Percentiles rank a stretch among this genome's conserved stretches.
Evolutionary conservation across 257 asterid species (phyloP).

Genomic region (Rauvolfia tetraphylla): DNA sequence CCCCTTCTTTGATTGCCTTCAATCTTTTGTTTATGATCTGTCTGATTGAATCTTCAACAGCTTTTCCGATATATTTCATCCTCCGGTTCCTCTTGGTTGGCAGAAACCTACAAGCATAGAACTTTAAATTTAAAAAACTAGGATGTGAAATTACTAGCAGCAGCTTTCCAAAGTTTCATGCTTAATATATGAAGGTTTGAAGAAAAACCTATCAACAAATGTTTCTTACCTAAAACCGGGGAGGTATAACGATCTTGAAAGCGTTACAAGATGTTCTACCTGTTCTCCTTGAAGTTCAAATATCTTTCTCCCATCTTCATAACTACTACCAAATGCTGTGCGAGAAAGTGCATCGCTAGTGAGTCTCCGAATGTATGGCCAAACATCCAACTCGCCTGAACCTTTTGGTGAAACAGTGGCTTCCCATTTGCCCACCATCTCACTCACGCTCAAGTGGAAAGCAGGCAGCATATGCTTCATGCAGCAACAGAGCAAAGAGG

Average conservation of each 20-base stretch:
- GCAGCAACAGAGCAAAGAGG: not conserved
- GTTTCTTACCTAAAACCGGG: conserved; percentile 40
- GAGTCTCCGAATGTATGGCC: not conserved
- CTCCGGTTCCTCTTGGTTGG: conserved; percentile 39
- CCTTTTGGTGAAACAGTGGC: not conserved
- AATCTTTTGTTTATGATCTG: conserved; percentile 27
- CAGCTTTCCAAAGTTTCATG: not conserved
- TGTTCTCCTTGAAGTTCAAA: conserved; percentile 49
- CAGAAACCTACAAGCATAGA: conserved; percentile 22
- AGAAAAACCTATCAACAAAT: no score
- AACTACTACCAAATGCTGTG: conserved; percentile 60
- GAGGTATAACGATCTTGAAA: conserved; percentile 23
- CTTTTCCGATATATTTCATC: conserved; percentile 28
- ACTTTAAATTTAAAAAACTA: not conserved
- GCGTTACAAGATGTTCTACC: conserved; percentile 17
- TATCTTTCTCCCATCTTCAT: conserved; percentile 41
- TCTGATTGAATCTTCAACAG: conserved; percentile 18
- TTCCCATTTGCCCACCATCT: not conserved
- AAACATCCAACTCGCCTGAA: no score
- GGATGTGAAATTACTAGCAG: not conserved
- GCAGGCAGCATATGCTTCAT: not conserved
- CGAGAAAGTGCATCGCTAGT: conserved; percentile 45
- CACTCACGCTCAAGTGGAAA: not conserved
- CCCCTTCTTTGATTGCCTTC: no score
- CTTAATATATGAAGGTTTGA: no score